phyloP scores from a whole-genome alignment of 306 rosid genomes.

The Malus orientalis region DNA sequence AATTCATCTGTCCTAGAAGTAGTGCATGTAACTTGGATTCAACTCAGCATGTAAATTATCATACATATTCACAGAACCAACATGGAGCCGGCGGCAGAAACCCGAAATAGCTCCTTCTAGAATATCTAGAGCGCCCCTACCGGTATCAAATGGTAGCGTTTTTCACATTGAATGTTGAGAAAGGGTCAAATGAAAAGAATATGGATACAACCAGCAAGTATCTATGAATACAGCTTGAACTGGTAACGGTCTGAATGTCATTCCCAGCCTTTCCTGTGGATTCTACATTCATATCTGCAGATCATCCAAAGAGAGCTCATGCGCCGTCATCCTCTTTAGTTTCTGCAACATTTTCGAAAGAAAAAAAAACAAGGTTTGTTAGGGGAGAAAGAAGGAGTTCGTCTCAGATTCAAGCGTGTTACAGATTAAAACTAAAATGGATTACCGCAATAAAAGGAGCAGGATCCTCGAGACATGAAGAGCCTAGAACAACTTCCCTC shows the following conservation, averaged over 20 bases:
- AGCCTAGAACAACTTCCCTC: constrained; percentile 89
- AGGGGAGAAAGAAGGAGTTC: neutral
- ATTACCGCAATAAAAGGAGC: constrained; percentile 71
- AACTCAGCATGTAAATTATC: neutral
- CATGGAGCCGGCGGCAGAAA: neutral
- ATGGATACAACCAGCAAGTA: constrained; percentile 12
- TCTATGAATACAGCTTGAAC: constrained; percentile 23
- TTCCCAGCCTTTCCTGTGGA: constrained; percentile 12
- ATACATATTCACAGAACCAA: neutral
- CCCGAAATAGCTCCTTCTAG: neutral
- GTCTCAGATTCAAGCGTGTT: too few species aligned
- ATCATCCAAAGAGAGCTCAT: constrained; percentile 79
- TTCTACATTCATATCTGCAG: constrained; percentile 51
- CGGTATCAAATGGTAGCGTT: neutral
- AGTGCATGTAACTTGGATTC: too few species aligned
- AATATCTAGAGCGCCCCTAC: neutral
- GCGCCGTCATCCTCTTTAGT: constrained; percentile 56
- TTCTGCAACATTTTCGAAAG: constrained; percentile 40
- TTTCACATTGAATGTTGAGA: neutral
- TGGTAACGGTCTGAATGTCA: neutral
- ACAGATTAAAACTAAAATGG: too few species aligned
- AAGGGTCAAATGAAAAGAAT: neutral
- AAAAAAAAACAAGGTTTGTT: neutral
- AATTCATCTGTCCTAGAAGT: neutral
- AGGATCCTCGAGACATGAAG: constrained; percentile 89